A percentile compares a stretch with the other conserved stretches of the same genome.
These are phyloP conservation scores for Tranzscheliella williamsii DNA, from an alignment of 1,284 basidiomycete genomes.

Conservation along the genomic window DNA sequence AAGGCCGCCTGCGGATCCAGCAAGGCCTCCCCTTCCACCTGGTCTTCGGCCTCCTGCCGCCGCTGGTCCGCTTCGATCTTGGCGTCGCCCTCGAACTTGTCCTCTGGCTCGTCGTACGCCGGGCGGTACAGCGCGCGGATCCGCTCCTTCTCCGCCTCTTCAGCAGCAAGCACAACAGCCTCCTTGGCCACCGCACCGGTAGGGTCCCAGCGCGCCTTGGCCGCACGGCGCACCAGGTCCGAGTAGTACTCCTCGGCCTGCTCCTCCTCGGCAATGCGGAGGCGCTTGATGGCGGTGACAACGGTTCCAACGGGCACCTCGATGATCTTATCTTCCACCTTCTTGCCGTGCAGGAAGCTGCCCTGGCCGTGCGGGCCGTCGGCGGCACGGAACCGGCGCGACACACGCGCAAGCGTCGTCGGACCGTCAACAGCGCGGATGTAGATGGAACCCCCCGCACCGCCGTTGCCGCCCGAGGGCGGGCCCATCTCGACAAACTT, in stretches of 20 bases:
- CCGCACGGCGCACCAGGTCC: conserved; percentile 31
- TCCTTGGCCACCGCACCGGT: conserved; percentile 29
- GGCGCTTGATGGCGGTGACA: conserved; percentile 36
- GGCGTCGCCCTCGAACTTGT: not conserved
- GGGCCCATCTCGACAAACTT: conserved; percentile 59
- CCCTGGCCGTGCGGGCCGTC: conserved; percentile 56
- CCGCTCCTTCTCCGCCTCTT: conserved; percentile 10
- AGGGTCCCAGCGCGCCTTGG: conserved; percentile 32
- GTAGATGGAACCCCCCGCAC: conserved; percentile 53
- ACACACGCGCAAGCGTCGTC: conserved; percentile 49
- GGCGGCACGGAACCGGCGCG: conserved; percentile 36
- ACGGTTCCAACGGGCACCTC: conserved; percentile 59
- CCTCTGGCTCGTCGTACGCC: not conserved
- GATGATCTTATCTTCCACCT: conserved; percentile 45
- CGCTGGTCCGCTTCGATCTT: not conserved
- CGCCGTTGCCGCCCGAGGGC: conserved; percentile 57
- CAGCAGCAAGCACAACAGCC: conserved; percentile 20
- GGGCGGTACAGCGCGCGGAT: not conserved
- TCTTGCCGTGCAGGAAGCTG: conserved; percentile 47
- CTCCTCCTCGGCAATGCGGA: conserved; percentile 33
- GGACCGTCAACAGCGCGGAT: conserved; percentile 44
- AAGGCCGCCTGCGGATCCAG: conserved; percentile 29
- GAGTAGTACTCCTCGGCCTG: conserved; percentile 40
- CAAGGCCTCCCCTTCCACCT: conserved; percentile 29
- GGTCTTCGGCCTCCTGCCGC: conserved; percentile 7